A percentile compares a stretch with the other conserved stretches of the same genome.
Conservation (phyloP, 331 rosid genomes). For the Prunus yedoensis region DNA sequence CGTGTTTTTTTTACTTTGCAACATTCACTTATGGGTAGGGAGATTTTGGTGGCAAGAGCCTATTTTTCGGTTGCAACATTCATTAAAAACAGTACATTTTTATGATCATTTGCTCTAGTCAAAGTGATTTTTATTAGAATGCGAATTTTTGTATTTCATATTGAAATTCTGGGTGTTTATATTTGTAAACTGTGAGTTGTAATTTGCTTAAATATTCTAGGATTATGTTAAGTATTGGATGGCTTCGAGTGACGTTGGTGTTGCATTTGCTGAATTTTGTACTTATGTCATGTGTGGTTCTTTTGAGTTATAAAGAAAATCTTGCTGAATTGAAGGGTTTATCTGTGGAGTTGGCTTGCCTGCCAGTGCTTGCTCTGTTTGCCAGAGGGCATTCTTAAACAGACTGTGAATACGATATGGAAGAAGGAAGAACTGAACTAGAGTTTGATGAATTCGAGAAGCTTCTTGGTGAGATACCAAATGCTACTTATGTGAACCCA, state of each 20-base stretch:
- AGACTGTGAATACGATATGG: conserved; percentile 29
- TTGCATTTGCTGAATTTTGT: background rate
- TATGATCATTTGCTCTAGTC: background rate
- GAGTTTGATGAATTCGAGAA: conserved; percentile 51
- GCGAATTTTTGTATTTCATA: background rate
- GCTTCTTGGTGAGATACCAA: conserved; percentile 54
- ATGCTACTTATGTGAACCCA: conserved; percentile 39
- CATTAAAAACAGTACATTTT: background rate
- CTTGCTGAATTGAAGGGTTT: conserved; percentile 5
- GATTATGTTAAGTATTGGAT: background rate
- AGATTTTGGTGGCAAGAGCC: background rate
- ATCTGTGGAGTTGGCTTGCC: conserved; percentile 7
- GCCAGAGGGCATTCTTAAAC: conserved; percentile 1
- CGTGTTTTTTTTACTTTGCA: background rate
- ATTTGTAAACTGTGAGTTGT: background rate
- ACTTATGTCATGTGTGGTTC: background rate
- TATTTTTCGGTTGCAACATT: background rate
- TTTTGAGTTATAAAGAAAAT: background rate
- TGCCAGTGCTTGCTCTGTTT: conserved; percentile 15
- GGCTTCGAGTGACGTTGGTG: background rate
- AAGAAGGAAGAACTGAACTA: conserved; percentile 26
- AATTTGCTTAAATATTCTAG: background rate
- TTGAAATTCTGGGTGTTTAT: background rate
- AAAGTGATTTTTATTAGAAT: background rate
- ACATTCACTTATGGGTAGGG: background rate